A percentile compares a stretch with the other conserved stretches of the same genome.
Evolutionary conservation across 1,284 basidiomycete genomes (phyloP).

Genomic region (Cutaneotrichosporon sp.): DNA sequence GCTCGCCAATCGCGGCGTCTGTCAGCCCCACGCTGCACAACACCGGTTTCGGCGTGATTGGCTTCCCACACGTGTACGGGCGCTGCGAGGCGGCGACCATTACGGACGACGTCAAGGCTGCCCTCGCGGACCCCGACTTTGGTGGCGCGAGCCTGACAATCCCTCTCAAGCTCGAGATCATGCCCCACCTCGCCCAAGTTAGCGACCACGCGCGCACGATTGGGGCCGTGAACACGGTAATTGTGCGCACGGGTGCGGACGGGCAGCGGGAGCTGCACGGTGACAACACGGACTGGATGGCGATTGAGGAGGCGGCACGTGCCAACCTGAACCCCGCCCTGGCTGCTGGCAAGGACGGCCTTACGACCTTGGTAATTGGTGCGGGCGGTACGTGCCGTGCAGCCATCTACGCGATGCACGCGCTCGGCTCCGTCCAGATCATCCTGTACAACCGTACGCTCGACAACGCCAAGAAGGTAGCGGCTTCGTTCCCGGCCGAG

Average conservation of each 20-base stretch:
- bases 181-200: conserved; percentile 71
- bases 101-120: conserved; percentile 64
- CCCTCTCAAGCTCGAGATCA: conserved; percentile 84
- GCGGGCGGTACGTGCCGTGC: conserved; percentile 91
- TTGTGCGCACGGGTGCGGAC: conserved; percentile 58
- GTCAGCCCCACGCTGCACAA: conserved; percentile 94
- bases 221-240: conserved; percentile 89
- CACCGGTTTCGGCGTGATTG: conserved; percentile 75
- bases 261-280: conserved; percentile 65
- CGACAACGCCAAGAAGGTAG: conserved; percentile 68
- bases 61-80: conserved; percentile 76
- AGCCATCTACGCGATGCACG: conserved; percentile 80
- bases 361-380: conserved; percentile 76
- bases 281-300: conserved; percentile 92
- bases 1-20: conserved; percentile 82
- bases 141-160: conserved; percentile 96
- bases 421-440: conserved; percentile 66
- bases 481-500: conserved; percentile 63
- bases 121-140: conserved; percentile 70
- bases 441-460: conserved; percentile 82
- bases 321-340: conserved; percentile 44
- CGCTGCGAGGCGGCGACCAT: conserved; percentile 73
- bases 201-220: conserved; percentile 77
- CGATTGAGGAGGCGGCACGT: conserved; percentile 64
- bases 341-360: conserved; percentile 38